These are phyloP conservation scores for Ilyonectria sp. DNA, from an alignment of 2,329 filamentous ascomycete genomes.

Conservation along the genomic window DNA sequence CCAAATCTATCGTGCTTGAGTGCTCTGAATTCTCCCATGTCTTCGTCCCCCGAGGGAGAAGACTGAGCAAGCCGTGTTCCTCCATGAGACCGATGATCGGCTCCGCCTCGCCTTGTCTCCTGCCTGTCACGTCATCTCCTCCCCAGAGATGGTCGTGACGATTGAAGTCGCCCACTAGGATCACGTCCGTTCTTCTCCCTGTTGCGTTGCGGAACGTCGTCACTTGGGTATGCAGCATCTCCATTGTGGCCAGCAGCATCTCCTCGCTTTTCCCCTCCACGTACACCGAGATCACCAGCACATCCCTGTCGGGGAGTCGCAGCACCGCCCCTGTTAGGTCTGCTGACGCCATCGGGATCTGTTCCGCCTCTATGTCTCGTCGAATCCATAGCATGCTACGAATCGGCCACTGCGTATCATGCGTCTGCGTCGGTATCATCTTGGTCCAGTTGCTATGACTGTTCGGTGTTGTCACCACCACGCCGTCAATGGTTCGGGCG, in stretches of 20 bases:
- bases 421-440: conserved; percentile 7
- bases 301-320: neutral
- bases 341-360: conserved; percentile 2
- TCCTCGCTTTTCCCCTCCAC: conserved; percentile 7
- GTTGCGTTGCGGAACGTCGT: neutral
- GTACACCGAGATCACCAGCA: conserved; percentile 4
- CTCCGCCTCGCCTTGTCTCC: conserved; percentile 54
- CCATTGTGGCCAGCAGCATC: too few relatives aligned
- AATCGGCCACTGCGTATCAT: conserved; percentile 9
- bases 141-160: conserved; percentile 37
- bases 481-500: conserved; percentile 2
- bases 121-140: conserved; percentile 32
- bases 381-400: conserved; percentile 1
- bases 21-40: neutral
- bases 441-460: conserved; percentile 18
- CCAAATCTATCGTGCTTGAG: neutral
- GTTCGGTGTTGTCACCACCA: conserved; percentile 14
- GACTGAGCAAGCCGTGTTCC: conserved; percentile 49
- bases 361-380: conserved; percentile 8
- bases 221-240: neutral
- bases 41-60: neutral
- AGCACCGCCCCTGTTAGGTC: conserved; percentile 1
- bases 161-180: neutral
- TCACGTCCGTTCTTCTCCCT: neutral
- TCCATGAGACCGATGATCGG: conserved; percentile 55